Evolutionary conservation across 352 stramenopile genomes (phyloP).

Genomic region (Pythium rishiriense): DNA sequence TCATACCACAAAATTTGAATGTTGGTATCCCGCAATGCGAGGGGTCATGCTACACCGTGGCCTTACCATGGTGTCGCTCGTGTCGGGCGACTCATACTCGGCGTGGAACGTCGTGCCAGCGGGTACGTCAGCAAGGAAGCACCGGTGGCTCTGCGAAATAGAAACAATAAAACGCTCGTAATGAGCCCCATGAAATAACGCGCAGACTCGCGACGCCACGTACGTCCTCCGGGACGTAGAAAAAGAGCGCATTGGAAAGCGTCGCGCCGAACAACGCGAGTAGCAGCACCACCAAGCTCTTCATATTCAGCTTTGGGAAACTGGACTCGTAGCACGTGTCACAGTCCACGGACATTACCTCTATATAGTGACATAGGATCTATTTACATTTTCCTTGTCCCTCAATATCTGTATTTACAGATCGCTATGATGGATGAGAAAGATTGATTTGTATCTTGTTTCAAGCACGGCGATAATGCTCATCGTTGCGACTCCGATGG

Average conservation of each 20-base stretch:
- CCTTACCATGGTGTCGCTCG: constrained; percentile 64
- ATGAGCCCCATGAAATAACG: neutral
- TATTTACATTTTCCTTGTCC: neutral
- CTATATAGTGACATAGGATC: neutral
- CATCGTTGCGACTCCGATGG: constrained; percentile 8
- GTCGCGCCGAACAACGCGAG: constrained; percentile 31
- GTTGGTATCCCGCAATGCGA: neutral
- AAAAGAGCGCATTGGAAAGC: constrained; percentile 48
- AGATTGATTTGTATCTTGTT: neutral
- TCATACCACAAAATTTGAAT: neutral
- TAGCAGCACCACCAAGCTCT: constrained; percentile 14
- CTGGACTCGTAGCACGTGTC: constrained; percentile 16
- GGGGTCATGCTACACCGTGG: too few species aligned
- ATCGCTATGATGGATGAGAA: neutral
- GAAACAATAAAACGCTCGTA: neutral
- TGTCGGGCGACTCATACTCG: constrained; percentile 87
- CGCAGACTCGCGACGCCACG: neutral
- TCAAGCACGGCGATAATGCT: neutral
- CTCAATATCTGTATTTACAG: constrained; percentile 15
- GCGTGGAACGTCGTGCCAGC: constrained; percentile 71
- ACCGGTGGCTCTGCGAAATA: constrained; percentile 60
- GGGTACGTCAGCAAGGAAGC: constrained; percentile 81
- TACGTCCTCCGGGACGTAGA: constrained; percentile 61
- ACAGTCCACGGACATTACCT: constrained; percentile 2
- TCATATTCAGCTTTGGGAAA: constrained; percentile 15